These are phyloP conservation scores for Lepidopterella palustris DNA, from an alignment of 495 filamentous ascomycete species.

Conservation along the genomic window DNA sequence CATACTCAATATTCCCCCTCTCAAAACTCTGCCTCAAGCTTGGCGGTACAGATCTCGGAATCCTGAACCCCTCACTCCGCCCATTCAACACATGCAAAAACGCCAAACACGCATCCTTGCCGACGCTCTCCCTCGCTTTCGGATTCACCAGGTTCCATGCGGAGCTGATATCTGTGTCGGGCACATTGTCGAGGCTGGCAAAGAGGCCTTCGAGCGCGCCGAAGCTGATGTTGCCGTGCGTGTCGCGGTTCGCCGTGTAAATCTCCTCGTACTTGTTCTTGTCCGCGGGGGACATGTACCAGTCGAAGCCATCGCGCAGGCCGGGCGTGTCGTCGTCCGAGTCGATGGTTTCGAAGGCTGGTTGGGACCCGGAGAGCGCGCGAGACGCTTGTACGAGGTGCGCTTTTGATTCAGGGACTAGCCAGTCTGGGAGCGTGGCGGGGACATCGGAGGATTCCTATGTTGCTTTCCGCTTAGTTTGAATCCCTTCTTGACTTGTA, in stretches of 20 bases:
- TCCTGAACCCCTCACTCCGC: conserved; percentile 89
- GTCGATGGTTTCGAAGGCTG: conserved; percentile 72
- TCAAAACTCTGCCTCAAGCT: conserved; percentile 88
- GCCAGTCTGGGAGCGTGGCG: conserved; percentile 78
- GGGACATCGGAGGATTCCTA: conserved; percentile 88
- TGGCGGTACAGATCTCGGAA: conserved; percentile 87
- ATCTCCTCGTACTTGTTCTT: conserved; percentile 93
- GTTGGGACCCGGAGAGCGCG: conserved; percentile 67
- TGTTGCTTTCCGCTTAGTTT: conserved; percentile 7
- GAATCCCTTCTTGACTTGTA: too few relatives aligned
- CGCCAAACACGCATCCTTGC: conserved; percentile 87
- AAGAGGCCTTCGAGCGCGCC: conserved; percentile 76
- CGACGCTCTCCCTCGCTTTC: conserved; percentile 66
- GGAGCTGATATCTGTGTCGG: conserved; percentile 85
- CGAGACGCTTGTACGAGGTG: conserved; percentile 87
- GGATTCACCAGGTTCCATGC: conserved; percentile 98
- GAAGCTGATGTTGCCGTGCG: conserved; percentile 79
- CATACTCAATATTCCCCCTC: conserved; percentile 90
- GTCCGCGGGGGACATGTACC: conserved; percentile 94
- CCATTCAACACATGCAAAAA: conserved; percentile 95
- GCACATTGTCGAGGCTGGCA: conserved; percentile 76
- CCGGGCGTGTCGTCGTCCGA: conserved; percentile 70
- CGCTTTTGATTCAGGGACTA: conserved; percentile 92
- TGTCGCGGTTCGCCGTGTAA: conserved; percentile 80
- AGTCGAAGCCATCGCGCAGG: conserved; percentile 93